phyloP scores from a whole-genome alignment of 2,329 filamentous ascomycete genomes.

The Cordyceps farinosa region DNA sequence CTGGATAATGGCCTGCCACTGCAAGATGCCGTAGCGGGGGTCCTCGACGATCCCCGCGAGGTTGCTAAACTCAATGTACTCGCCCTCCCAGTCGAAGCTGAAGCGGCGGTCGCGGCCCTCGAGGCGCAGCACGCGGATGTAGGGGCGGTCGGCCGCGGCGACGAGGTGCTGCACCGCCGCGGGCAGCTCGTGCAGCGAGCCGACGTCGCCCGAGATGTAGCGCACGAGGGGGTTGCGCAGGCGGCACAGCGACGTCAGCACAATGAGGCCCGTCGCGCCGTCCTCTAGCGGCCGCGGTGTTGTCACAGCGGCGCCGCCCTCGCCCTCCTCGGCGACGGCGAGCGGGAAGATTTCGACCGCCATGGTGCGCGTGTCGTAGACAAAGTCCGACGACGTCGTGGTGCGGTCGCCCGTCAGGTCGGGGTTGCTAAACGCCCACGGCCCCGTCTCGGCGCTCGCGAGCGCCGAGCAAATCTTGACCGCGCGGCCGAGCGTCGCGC shows the following conservation, averaged over 20 bases:
- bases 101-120: constrained; percentile 40
- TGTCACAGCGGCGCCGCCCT: neutral
- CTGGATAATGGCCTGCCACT: constrained; percentile 41
- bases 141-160: constrained; percentile 21
- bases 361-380: constrained; percentile 36
- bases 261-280: constrained; percentile 36
- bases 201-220: constrained; percentile 42
- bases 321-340: neutral
- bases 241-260: constrained; percentile 40
- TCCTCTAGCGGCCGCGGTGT: constrained; percentile 23
- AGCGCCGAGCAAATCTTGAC: constrained; percentile 38
- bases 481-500: constrained; percentile 25
- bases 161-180: constrained; percentile 20
- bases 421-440: constrained; percentile 33
- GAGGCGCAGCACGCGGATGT: constrained; percentile 35
- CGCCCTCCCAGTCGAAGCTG: constrained; percentile 41
- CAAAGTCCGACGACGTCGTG: constrained; percentile 30
- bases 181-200: constrained; percentile 36
- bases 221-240: constrained; percentile 42
- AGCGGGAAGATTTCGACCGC: constrained; percentile 36
- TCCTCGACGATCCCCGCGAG: constrained; percentile 27
- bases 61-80: constrained; percentile 36
- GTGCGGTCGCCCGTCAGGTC: constrained; percentile 25
- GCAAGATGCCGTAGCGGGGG: constrained; percentile 30
- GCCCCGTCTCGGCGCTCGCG: constrained; percentile 42